phyloP scores from a whole-genome alignment of 192 early-diverging fungal species.

The Podila verticillata region DNA sequence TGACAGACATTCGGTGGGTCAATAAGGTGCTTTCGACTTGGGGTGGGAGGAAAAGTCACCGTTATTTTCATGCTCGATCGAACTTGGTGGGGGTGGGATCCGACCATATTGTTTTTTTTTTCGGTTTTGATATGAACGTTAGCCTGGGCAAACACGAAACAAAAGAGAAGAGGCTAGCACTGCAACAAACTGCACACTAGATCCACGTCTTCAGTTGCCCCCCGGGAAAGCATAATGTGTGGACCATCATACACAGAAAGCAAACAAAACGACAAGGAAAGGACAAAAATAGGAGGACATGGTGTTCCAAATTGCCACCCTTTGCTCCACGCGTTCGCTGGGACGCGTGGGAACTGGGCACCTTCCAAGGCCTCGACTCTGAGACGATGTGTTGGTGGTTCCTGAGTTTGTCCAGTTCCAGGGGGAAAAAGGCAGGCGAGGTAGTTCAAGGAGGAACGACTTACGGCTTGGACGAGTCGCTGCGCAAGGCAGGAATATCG shows the following conservation, averaged over 20 bases:
- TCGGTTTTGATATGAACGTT: neutral
- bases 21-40: neutral
- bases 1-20: neutral
- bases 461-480: slow-evolving; percentile 74
- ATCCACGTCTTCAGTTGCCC: neutral
- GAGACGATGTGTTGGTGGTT: neutral
- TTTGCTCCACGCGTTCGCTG: too few relatives aligned
- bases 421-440: neutral
- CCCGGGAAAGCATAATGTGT: neutral
- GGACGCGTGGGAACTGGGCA: too few relatives aligned
- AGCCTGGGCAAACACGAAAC: neutral
- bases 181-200: too few relatives aligned
- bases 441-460: slow-evolving; percentile 40
- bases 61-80: neutral
- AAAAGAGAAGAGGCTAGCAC: neutral
- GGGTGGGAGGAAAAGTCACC: neutral
- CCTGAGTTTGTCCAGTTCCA: slow-evolving; percentile 3
- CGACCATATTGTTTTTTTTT: neutral
- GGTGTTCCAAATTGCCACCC: neutral
- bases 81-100: neutral
- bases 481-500: slow-evolving; percentile 84
- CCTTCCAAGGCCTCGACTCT: too few relatives aligned
- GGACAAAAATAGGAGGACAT: neutral
- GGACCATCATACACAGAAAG: neutral
- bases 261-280: neutral